These are phyloP conservation scores for Xanthoceras sorbifolium DNA, from an alignment of 345 rosid species.

Conservation along the genomic window DNA sequence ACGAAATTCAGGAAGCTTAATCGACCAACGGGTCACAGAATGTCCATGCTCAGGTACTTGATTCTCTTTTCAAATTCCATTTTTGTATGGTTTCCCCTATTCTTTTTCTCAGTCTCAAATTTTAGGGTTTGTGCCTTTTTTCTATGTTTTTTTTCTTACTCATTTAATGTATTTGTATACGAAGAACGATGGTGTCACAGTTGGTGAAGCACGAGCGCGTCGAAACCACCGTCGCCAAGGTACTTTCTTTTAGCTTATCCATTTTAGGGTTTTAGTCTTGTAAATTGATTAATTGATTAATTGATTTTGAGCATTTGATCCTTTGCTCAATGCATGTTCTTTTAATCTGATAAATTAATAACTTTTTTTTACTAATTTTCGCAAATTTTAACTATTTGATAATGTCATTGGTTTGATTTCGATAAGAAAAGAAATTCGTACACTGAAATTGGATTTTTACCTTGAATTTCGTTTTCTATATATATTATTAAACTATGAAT, in stretches of 20 bases:
- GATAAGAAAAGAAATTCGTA: background rate
- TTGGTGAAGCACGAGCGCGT: constrained; percentile 91
- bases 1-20: constrained; percentile 84
- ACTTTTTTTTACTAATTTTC: background rate
- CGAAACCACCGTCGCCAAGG: constrained; percentile 93
- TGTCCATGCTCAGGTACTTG: constrained; percentile 86
- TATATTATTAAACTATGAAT: background rate
- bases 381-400: background rate
- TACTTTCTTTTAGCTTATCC: constrained; percentile 8
- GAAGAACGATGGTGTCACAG: constrained; percentile 95
- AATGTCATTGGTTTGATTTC: background rate
- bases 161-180: constrained; percentile 5
- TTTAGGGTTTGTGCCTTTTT: background rate
- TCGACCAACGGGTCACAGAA: constrained; percentile 77
- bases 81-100: background rate
- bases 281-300: background rate
- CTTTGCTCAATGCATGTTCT: background rate
- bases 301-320: too few species aligned
- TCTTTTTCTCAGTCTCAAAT: background rate
- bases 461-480: background rate
- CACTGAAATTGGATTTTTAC: background rate
- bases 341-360: background rate
- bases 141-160: background rate
- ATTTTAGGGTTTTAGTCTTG: constrained; percentile 16
- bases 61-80: background rate